These are phyloP conservation scores for Datisca glomerata DNA, from an alignment of 306 rosid genomes.

Conservation along the genomic window DNA sequence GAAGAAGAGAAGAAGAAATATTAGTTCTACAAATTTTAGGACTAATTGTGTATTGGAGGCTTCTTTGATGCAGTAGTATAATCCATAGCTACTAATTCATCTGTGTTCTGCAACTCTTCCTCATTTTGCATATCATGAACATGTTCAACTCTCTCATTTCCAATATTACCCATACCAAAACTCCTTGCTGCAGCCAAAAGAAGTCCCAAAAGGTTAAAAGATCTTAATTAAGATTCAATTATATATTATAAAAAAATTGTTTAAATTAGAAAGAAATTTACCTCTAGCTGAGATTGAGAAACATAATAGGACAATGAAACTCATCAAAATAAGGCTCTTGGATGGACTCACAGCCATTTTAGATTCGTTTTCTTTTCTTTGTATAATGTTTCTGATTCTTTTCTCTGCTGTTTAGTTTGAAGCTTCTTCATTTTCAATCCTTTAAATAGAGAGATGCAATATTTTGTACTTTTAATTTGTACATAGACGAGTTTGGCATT, in stretches of 20 bases:
- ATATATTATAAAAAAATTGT: background rate
- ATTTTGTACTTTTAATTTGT: no score
- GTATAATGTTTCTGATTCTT: background rate
- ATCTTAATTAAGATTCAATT: no score
- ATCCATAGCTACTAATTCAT: slow-evolving; percentile 2
- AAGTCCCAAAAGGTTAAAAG: background rate
- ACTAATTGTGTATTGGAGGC: slow-evolving; percentile 2
- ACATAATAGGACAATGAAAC: slow-evolving; percentile 45
- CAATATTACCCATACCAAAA: background rate
- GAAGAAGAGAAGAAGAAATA: no score
- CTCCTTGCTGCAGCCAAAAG: background rate
- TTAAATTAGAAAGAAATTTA: slow-evolving; percentile 5
- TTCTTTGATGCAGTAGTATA: slow-evolving; percentile 1
- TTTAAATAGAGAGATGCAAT: slow-evolving; percentile 34
- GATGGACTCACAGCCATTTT: slow-evolving; percentile 10
- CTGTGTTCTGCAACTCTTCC: background rate
- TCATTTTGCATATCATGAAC: background rate
- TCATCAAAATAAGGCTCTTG: slow-evolving; percentile 31
- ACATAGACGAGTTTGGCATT: slow-evolving; percentile 9
- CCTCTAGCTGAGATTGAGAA: slow-evolving; percentile 44
- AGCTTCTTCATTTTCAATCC: slow-evolving; percentile 5
- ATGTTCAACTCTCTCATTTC: background rate
- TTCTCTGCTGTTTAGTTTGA: background rate
- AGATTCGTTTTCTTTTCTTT: background rate
- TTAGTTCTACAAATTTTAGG: background rate